Evolutionary conservation across 257 asterid genomes (phyloP).

Genomic region (Pogostemon cablin): DNA sequence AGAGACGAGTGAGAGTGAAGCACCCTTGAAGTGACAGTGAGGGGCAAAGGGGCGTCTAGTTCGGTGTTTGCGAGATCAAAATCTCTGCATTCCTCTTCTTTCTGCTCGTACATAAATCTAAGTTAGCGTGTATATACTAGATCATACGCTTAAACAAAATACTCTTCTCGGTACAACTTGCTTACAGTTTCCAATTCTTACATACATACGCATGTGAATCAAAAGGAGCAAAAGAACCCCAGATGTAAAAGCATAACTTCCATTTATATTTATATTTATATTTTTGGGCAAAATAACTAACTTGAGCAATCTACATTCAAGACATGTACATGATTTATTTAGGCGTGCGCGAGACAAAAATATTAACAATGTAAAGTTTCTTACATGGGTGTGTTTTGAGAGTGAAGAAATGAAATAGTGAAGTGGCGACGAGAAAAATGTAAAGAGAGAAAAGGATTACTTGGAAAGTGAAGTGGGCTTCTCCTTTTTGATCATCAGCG

Average conservation of each 20-base stretch:
- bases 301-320: slow-evolving; percentile 22
- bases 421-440: slow-evolving; percentile 33
- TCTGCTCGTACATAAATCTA: slow-evolving; percentile 57
- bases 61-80: slow-evolving; percentile 74
- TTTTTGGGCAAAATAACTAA: neutral
- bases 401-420: slow-evolving; percentile 31
- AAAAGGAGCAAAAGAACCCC: slow-evolving; percentile 30
- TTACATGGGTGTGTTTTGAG: slow-evolving; percentile 7
- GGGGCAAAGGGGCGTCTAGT: slow-evolving; percentile 83
- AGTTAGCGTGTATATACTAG: slow-evolving; percentile 23
- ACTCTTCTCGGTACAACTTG: slow-evolving; percentile 10
- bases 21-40: slow-evolving; percentile 94
- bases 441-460: slow-evolving; percentile 43
- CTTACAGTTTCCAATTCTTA: slow-evolving; percentile 1
- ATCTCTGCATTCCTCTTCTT: slow-evolving; percentile 74
- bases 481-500: slow-evolving; percentile 43
- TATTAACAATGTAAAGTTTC: slow-evolving; percentile 12
- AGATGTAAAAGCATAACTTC: slow-evolving; percentile 39
- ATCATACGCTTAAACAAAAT: slow-evolving; percentile 11
- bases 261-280: no score
- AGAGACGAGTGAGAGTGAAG: slow-evolving; percentile 18
- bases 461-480: slow-evolving; percentile 45
- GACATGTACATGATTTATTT: neutral
- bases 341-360: neutral
- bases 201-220: slow-evolving; percentile 17